Conservation (phyloP, 108 stramenopile genomes). For the Fragilariopsis cylindrus region DNA sequence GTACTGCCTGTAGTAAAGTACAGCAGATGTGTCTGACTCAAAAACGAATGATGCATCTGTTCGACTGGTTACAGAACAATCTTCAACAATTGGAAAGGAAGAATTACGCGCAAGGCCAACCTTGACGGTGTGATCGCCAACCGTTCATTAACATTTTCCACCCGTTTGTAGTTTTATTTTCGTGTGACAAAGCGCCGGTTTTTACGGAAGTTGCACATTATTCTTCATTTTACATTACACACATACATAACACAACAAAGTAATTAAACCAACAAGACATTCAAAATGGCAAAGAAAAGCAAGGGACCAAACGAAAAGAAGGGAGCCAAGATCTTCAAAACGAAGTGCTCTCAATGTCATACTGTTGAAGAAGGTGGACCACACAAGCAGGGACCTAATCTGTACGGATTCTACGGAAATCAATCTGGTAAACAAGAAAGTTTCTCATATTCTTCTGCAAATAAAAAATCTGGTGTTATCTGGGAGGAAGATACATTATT, state of each 20-base stretch:
- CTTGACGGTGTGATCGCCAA: too few species aligned
- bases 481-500: conserved; percentile 97
- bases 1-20: too few species aligned
- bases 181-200: too few species aligned
- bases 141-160: too few species aligned
- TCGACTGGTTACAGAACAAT: too few species aligned
- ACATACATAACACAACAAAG: neutral
- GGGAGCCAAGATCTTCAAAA: conserved; percentile 94
- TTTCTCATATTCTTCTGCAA: conserved; percentile 96
- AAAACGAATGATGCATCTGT: too few species aligned
- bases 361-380: conserved; percentile 96
- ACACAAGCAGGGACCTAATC: conserved; percentile 99
- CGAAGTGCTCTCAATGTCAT: conserved; percentile 98
- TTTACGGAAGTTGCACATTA: too few species aligned
- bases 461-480: conserved; percentile 95
- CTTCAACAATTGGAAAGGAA: too few species aligned
- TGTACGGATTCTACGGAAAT: conserved; percentile 98
- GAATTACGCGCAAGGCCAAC: too few species aligned
- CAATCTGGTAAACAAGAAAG: conserved; percentile 95
- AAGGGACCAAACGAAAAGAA: conserved; percentile 74
- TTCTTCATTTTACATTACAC: too few species aligned
- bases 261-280: neutral
- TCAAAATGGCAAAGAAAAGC: conserved; percentile 46
- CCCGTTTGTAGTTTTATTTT: too few species aligned
- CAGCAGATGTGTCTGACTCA: too few species aligned